Evolutionary conservation across 257 asterid species (phyloP).

Genomic region (Jaltomata sinuosa): DNA sequence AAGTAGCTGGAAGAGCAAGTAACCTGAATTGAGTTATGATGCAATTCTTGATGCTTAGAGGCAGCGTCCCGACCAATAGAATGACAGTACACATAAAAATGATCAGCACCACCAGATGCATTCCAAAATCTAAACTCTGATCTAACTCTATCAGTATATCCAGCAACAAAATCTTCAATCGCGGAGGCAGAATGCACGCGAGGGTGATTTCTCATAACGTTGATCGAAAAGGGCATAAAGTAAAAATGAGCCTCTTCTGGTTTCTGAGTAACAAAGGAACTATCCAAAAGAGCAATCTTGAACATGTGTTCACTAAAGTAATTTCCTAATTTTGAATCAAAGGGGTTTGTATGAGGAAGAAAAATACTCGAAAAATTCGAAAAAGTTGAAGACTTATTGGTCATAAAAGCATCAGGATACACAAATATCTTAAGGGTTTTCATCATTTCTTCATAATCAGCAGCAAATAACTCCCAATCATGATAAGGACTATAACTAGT

Average conservation of each 20-base stretch:
- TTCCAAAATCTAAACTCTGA: slow-evolving; percentile 52
- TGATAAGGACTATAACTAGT: slow-evolving; percentile 33
- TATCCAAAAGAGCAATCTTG: slow-evolving; percentile 54
- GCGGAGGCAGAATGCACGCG: slow-evolving; percentile 35
- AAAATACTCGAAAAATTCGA: slow-evolving; percentile 35
- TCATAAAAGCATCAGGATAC: slow-evolving; percentile 36
- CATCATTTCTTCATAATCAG: slow-evolving; percentile 56
- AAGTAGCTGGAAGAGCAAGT: slow-evolving; percentile 75
- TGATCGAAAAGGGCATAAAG: slow-evolving; percentile 73
- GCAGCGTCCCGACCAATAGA: slow-evolving; percentile 66
- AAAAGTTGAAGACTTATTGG: neutral
- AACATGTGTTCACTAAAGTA: slow-evolving; percentile 79
- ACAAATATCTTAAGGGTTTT: slow-evolving; percentile 40
- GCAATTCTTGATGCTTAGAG: slow-evolving; percentile 39
- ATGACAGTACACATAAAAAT: slow-evolving; percentile 64
- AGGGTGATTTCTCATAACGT: slow-evolving; percentile 63
- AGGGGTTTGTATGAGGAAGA: slow-evolving; percentile 46
- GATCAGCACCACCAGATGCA: slow-evolving; percentile 72
- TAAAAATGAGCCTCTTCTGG: slow-evolving; percentile 60
- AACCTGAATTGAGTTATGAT: slow-evolving; percentile 53
- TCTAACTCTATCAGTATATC: slow-evolving; percentile 36
- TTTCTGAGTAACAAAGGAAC: slow-evolving; percentile 29
- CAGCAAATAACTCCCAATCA: slow-evolving; percentile 46
- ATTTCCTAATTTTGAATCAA: slow-evolving; percentile 55
- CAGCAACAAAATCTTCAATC: slow-evolving; percentile 51